Percentiles rank a stretch among this genome's conserved stretches.
Evolutionary conservation across 352 stramenopile species (phyloP).

Genomic region (Globisporangium spinosum): DNA sequence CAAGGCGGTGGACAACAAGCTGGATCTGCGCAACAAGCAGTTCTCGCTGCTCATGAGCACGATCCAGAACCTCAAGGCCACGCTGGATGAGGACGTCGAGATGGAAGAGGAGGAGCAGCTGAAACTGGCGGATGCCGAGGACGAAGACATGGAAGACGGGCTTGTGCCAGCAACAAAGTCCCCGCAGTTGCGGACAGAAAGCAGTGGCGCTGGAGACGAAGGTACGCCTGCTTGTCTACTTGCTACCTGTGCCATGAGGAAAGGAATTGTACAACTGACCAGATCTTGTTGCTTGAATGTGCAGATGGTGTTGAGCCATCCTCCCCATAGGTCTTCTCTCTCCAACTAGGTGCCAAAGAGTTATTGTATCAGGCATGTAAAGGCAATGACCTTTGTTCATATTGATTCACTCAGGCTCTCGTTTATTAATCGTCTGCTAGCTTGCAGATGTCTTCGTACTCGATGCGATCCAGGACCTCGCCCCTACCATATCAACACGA

Average conservation of each 20-base stretch:
- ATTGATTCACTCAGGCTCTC: neutral
- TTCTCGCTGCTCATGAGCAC: constrained; percentile 78
- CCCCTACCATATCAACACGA: constrained; percentile 31
- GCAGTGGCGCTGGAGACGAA: constrained; percentile 16
- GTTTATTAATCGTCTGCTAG: constrained; percentile 38
- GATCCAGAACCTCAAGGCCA: constrained; percentile 83
- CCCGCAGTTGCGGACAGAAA: constrained; percentile 4
- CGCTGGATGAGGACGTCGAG: constrained; percentile 61
- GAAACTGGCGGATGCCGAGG: constrained; percentile 36
- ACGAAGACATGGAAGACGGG: constrained; percentile 72
- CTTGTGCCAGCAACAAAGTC: constrained; percentile 11
- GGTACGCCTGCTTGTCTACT: neutral
- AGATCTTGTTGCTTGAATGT: neutral
- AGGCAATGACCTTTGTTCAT: neutral
- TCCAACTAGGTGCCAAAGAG: neutral
- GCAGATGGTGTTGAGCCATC: constrained; percentile 12
- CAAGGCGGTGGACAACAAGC: constrained; percentile 49
- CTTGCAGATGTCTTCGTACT: constrained; percentile 85
- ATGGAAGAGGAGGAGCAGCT: constrained; percentile 55
- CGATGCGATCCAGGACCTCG: constrained; percentile 59
- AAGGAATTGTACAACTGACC: constrained; percentile 2
- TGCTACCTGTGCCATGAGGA: neutral
- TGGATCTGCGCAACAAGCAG: constrained; percentile 74
- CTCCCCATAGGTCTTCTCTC: constrained; percentile 1
- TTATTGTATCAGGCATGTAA: neutral